Conservation (phyloP, 495 filamentous ascomycete genomes). For the Penicillium cinerascens region DNA sequence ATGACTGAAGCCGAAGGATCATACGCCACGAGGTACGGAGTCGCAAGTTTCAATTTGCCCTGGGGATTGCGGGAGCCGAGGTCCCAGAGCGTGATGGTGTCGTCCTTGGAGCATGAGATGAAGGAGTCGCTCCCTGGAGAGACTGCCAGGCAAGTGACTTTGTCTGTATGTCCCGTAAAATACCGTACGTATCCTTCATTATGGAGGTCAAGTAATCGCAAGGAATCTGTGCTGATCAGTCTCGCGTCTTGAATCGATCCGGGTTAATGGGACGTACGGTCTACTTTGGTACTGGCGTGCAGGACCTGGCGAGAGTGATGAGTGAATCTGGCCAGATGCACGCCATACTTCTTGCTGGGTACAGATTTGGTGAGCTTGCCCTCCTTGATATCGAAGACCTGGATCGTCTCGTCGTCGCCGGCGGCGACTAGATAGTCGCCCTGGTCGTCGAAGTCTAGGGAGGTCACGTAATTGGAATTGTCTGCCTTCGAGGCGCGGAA, state of each 20-base stretch:
- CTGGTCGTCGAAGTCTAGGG: slow-evolving; percentile 92
- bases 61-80: slow-evolving; percentile 66
- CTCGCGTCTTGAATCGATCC: not conserved
- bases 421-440: slow-evolving; percentile 86
- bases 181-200: slow-evolving; percentile 95
- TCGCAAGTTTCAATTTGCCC: slow-evolving; percentile 71
- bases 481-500: slow-evolving; percentile 42
- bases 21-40: slow-evolving; percentile 78
- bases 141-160: slow-evolving; percentile 73
- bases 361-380: slow-evolving; percentile 82
- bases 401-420: slow-evolving; percentile 88
- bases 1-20: slow-evolving; percentile 88
- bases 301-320: slow-evolving; percentile 84
- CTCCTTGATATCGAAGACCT: slow-evolving; percentile 88
- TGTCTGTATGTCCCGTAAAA: slow-evolving; percentile 79
- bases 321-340: slow-evolving; percentile 88
- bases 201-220: slow-evolving; percentile 88
- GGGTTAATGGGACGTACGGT: slow-evolving; percentile 40
- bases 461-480: slow-evolving; percentile 50
- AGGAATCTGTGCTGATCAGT: slow-evolving; percentile 54
- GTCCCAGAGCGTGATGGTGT: slow-evolving; percentile 87
- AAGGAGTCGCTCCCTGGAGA: slow-evolving; percentile 74
- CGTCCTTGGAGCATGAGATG: slow-evolving; percentile 83
- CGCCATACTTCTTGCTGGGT: slow-evolving; percentile 89
- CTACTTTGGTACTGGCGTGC: slow-evolving; percentile 92